Conservation (phyloP, 2,329 filamentous ascomycete genomes). For the Aureobasidium sp. region DNA sequence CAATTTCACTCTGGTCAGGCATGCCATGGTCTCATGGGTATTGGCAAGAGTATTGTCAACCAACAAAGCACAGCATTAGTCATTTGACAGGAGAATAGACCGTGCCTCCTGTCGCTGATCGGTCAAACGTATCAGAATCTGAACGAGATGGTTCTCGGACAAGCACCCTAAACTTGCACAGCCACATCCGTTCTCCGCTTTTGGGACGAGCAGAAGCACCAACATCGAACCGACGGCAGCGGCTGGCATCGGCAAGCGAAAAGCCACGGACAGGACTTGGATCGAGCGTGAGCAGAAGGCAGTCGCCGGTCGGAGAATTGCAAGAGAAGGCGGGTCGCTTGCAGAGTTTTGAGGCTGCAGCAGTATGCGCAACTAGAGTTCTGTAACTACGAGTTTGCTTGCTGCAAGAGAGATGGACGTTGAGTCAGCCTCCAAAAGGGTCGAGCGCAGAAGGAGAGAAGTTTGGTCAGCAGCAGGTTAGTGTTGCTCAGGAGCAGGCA, state of each 20-base stretch:
- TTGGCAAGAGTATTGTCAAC: not conserved
- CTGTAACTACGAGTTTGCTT: not conserved
- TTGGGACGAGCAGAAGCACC: not conserved
- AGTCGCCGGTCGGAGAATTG: not conserved
- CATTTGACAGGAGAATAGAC: not conserved
- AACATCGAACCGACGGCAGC: not conserved
- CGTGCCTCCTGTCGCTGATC: not conserved
- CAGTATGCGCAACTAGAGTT: not conserved
- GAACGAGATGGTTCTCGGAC: not conserved
- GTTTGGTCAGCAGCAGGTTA: no score
- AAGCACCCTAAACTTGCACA: not conserved
- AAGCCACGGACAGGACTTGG: conserved; percentile 6
- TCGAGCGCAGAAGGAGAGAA: not conserved
- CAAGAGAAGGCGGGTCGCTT: not conserved
- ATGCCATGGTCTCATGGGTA: not conserved
- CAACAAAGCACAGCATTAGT: not conserved
- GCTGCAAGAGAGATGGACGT: not conserved
- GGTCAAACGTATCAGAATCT: not conserved
- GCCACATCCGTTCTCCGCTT: conserved; percentile 8
- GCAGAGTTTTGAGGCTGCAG: not conserved
- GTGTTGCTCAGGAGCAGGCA: no score
- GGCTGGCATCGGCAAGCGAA: conserved; percentile 5
- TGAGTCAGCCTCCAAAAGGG: not conserved
- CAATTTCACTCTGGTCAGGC: not conserved
- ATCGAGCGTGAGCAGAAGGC: not conserved